Evolutionary conservation across 2,329 filamentous ascomycete genomes (phyloP).

Genomic region (Pseudogymnoascus sp.): DNA sequence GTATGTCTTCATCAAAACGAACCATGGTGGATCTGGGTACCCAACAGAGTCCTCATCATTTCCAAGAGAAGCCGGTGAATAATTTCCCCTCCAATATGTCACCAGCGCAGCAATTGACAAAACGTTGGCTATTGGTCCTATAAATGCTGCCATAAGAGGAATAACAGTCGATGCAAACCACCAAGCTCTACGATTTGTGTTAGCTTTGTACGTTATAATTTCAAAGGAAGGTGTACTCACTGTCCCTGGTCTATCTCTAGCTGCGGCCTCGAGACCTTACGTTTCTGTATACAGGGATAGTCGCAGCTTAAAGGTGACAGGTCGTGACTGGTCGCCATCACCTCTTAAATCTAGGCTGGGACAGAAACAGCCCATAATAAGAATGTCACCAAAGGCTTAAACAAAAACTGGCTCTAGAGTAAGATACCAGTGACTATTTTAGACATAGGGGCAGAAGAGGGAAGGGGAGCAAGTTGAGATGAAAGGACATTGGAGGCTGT

Average conservation of each 20-base stretch:
- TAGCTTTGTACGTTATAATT: background rate
- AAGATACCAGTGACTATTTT: background rate
- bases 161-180: constrained; percentile 38
- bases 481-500: background rate
- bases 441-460: background rate
- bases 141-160: constrained; percentile 57
- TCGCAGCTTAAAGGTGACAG: background rate
- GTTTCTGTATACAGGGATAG: background rate
- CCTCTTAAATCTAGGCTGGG: background rate
- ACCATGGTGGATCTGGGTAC: constrained; percentile 56
- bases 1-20: constrained; percentile 18
- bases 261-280: background rate
- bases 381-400: background rate
- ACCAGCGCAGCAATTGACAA: constrained; percentile 61
- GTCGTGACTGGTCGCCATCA: background rate
- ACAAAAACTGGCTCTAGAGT: background rate
- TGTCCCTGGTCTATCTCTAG: background rate
- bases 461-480: background rate
- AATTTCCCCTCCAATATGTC: constrained; percentile 52
- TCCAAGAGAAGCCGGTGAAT: constrained; percentile 36
- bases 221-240: background rate
- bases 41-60: constrained; percentile 44
- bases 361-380: background rate
- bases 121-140: constrained; percentile 62
- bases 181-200: constrained; percentile 27